phyloP scores from a whole-genome alignment of 2,329 filamentous ascomycete genomes.

The Aspergillus calidoustus region DNA sequence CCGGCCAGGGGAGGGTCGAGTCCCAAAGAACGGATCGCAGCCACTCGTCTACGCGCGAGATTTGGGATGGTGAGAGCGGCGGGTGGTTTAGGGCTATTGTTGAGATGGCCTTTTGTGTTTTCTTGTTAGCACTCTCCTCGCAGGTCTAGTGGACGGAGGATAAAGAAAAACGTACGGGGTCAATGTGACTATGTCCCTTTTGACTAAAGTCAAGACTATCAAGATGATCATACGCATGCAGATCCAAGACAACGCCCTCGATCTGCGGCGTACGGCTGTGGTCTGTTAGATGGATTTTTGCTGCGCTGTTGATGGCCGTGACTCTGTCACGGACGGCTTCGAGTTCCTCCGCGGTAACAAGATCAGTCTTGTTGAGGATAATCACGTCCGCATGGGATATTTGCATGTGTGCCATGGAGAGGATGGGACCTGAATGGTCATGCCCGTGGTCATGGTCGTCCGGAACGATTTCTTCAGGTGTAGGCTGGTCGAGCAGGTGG shows the following conservation, averaged over 20 bases:
- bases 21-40: slow-evolving; percentile 86
- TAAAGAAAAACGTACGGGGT: slow-evolving; percentile 66
- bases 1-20: slow-evolving; percentile 32
- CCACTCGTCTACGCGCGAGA: slow-evolving; percentile 76
- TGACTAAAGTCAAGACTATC: slow-evolving; percentile 70
- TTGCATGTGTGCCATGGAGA: slow-evolving; percentile 93
- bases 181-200: slow-evolving; percentile 88
- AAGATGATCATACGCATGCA: slow-evolving; percentile 90
- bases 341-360: slow-evolving; percentile 74
- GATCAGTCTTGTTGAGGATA: slow-evolving; percentile 89
- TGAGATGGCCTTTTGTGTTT: slow-evolving; percentile 69
- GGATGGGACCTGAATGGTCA: slow-evolving; percentile 63
- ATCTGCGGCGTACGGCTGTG: slow-evolving; percentile 79
- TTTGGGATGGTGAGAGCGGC: slow-evolving; percentile 59
- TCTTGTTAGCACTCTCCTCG: slow-evolving; percentile 8
- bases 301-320: slow-evolving; percentile 84
- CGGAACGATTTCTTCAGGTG: slow-evolving; percentile 43
- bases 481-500: slow-evolving; percentile 73
- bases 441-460: slow-evolving; percentile 50
- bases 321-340: slow-evolving; percentile 72
- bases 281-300: slow-evolving; percentile 79
- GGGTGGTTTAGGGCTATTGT: slow-evolving; percentile 72
- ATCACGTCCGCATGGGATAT: slow-evolving; percentile 97
- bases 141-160: slow-evolving; percentile 9
- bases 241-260: slow-evolving; percentile 83